Percentiles rank a stretch among this genome's conserved stretches.
phyloP scores from a whole-genome alignment of 345 rosid species.

The Sisymbrium altissimum region DNA sequence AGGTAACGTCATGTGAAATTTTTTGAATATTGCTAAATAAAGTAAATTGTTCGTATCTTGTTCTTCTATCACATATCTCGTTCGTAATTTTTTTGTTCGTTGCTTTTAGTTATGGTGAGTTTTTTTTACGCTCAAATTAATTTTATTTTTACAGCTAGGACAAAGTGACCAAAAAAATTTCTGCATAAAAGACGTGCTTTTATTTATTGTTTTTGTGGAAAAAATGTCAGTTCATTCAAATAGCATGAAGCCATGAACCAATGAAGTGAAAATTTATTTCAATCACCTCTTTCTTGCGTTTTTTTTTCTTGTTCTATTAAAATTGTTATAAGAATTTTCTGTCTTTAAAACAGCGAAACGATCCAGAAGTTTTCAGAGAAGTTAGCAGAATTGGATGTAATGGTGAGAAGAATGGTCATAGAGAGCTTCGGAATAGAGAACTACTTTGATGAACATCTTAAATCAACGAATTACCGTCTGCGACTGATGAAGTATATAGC shows the following conservation, averaged over 20 bases:
- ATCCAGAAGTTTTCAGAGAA: conserved; percentile 21
- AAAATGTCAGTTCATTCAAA: too few species aligned
- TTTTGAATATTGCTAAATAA: neutral
- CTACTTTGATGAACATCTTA: conserved; percentile 35
- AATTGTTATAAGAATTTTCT: neutral
- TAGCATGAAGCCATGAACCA: too few species aligned
- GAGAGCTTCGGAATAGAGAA: conserved; percentile 47
- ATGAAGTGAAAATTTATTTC: neutral
- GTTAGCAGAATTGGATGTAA: conserved; percentile 40
- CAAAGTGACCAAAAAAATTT: too few species aligned
- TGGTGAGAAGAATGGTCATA: conserved; percentile 48
- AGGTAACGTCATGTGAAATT: neutral
- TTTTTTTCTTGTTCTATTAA: neutral
- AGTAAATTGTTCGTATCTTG: neutral
- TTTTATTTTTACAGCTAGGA: too few species aligned
- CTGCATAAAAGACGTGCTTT: too few species aligned
- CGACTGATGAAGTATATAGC: conserved; percentile 10
- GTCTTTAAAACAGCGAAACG: conserved; percentile 24
- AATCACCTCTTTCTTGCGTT: neutral
- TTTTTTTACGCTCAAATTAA: too few species aligned
- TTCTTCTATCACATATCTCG: neutral
- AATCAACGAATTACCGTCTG: conserved; percentile 26
- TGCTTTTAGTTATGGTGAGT: neutral
- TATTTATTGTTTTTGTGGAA: too few species aligned
- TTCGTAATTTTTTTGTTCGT: neutral